Conservation (phyloP, 2,329 filamentous ascomycete genomes). For the Cercospora zeina region DNA sequence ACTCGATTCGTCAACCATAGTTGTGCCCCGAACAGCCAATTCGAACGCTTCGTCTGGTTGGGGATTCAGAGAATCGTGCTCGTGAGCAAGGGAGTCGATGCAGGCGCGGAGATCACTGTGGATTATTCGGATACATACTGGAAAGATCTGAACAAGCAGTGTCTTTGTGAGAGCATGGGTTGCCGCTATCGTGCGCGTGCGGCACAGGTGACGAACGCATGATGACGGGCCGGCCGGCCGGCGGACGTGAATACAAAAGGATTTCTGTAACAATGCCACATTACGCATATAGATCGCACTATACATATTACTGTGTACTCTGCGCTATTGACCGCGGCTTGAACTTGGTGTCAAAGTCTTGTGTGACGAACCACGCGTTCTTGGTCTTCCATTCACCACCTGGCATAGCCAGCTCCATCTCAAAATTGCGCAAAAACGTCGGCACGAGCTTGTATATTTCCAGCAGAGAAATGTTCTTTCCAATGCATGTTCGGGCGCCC, state of each 20-base stretch:
- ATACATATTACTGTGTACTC: conserved; percentile 13
- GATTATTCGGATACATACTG: conserved; percentile 62
- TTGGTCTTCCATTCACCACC: conserved; percentile 49
- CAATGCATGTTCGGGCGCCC: conserved; percentile 67
- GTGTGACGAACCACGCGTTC: conserved; percentile 58
- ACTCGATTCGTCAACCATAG: conserved; percentile 62
- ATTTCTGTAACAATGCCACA: neutral
- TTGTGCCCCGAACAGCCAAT: conserved; percentile 59
- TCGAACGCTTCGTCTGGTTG: conserved; percentile 59
- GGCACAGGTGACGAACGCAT: conserved; percentile 14
- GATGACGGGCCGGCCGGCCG: too few species aligned
- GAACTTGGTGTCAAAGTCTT: conserved; percentile 50
- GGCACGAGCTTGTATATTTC: conserved; percentile 56
- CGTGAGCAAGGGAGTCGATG: conserved; percentile 57
- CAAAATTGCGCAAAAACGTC: conserved; percentile 64
- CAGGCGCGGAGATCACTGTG: conserved; percentile 58
- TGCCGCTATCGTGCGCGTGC: conserved; percentile 48
- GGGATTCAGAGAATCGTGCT: conserved; percentile 57
- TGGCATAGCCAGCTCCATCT: conserved; percentile 51
- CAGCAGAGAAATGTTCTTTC: conserved; percentile 53
- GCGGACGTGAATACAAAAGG: neutral
- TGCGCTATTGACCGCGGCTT: conserved; percentile 34
- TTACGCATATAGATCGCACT: neutral
- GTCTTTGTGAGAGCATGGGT: conserved; percentile 56
- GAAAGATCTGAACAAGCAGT: conserved; percentile 56